A percentile compares a stretch with the other conserved stretches of the same genome.
phyloP scores from a whole-genome alignment of 306 rosid species.

The Mimosa pudica region DNA sequence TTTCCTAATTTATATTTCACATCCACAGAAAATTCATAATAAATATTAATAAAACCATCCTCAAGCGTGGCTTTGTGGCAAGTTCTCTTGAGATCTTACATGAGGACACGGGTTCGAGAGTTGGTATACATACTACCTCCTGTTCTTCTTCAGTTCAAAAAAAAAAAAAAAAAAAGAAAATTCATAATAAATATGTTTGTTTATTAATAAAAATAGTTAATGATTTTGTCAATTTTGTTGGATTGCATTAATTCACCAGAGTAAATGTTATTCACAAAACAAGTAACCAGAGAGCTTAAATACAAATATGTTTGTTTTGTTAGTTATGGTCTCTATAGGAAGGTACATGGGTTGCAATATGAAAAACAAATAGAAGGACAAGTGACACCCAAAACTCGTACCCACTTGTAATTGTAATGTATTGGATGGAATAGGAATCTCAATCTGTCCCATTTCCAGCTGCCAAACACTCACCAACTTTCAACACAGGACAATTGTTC shows the following conservation, averaged over 20 bases:
- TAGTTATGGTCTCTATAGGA: not conserved
- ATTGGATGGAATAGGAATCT: slow-evolving; percentile 22
- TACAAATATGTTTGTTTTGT: not conserved
- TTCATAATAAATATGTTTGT: not conserved
- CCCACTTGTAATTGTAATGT: slow-evolving; percentile 38
- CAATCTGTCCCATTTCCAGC: slow-evolving; percentile 16
- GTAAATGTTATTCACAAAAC: not conserved
- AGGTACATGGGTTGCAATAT: not conserved
- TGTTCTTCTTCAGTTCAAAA: too few species aligned
- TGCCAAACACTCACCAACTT: slow-evolving; percentile 15
- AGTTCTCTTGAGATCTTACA: too few species aligned
- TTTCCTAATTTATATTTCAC: not conserved
- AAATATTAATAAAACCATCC: not conserved
- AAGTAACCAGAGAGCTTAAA: not conserved
- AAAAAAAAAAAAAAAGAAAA: too few species aligned
- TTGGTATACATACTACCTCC: too few species aligned
- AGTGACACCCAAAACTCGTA: slow-evolving; percentile 13
- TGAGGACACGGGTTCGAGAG: too few species aligned
- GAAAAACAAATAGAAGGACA: slow-evolving; percentile 29
- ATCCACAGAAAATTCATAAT: not conserved
- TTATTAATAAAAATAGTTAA: not conserved
- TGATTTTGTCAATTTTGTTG: not conserved
- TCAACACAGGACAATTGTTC: slow-evolving; percentile 34
- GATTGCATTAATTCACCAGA: not conserved
- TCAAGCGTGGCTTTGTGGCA: too few species aligned